Base-by-base conservation (phyloP, 805 yeast species). In the Kodamaea neixiangensis region DNA sequence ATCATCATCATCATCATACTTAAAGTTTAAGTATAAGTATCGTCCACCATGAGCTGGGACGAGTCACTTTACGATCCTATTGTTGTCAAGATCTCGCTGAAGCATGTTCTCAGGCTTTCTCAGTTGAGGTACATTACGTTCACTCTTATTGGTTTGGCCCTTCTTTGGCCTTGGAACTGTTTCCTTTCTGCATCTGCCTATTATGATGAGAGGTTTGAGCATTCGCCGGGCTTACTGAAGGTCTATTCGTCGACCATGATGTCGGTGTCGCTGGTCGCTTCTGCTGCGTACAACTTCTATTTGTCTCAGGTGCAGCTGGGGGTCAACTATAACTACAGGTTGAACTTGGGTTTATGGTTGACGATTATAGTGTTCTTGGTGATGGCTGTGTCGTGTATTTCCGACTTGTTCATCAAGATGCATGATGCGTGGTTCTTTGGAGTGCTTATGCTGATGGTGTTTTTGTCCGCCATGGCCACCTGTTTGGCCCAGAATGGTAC, bases 141-240 rank as follows among this genome's bases (percentile, higher is more conserved):
- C 60, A 68, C 83, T 19, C 58, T 81, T 10, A 77, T 88, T 6
- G 97, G 97, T 0, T 76, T 89, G 11, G 86, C 96, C 1, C 74
- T 87, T 17, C 75, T 93, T 17, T 93, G 98, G 97, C 98, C 98
- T 0, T 93, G 98, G 97, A 94, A 93, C 73, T 84, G 94, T 58
- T 86, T 92, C 55, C 69, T 94, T 7, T 83, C 96, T 1, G 97
- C 97, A 0, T 81, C 96, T 0, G 86, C 87, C 7, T 91, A 89
- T 67, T 89, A 90, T 61, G 76, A 79, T 52, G 78, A 80, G 56
- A 64, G 91, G 58, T 81, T 93, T 54, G 68, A 70, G 17, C 68
- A 71, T 37, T 67, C 78, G 2, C 79, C 86, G 1, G 46, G 67
- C 1, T 67, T 85, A 58, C 77, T 87, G 9, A 76, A 75, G 55